These are phyloP conservation scores for Magnusiomyces clavatus DNA, from an alignment of 1,139 yeast genomes.

Conservation along the genomic window DNA sequence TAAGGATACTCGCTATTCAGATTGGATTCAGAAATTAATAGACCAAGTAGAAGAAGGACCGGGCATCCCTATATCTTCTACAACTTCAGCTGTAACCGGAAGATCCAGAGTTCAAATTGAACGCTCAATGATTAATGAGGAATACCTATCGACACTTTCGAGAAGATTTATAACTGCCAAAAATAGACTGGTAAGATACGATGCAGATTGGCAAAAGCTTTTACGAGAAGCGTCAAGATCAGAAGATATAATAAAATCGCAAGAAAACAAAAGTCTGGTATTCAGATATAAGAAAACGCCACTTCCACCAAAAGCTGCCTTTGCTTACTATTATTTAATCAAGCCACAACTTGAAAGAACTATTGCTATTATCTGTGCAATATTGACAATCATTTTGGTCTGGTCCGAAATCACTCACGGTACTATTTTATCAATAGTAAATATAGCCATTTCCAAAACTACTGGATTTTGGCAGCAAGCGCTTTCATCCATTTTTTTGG, in stretches of 20 bases:
- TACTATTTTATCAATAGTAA: slow-evolving; percentile 54
- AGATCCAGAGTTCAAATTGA: slow-evolving; percentile 21
- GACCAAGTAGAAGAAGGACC: slow-evolving; percentile 25
- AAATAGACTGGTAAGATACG: slow-evolving; percentile 28
- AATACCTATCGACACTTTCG: slow-evolving; percentile 24
- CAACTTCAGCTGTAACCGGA: slow-evolving; percentile 15
- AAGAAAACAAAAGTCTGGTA: slow-evolving; percentile 17
- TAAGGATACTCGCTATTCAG: slow-evolving; percentile 30
- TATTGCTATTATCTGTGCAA: slow-evolving; percentile 35
- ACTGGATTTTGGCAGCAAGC: slow-evolving; percentile 31
- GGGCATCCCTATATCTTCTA: slow-evolving; percentile 12
- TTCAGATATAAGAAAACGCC: slow-evolving; percentile 28
- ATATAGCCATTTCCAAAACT: slow-evolving; percentile 37
- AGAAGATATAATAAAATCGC: slow-evolving; percentile 28
- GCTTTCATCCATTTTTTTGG: slow-evolving; percentile 41
- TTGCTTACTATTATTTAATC: slow-evolving; percentile 35
- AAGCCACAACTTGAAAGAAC: slow-evolving; percentile 43
- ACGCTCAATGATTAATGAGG: slow-evolving; percentile 24
- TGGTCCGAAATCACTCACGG: slow-evolving; percentile 75
- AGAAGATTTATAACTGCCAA: slow-evolving; percentile 23
- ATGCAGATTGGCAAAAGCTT: slow-evolving; percentile 36
- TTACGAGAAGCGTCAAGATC: slow-evolving; percentile 33
- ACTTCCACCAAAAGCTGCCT: slow-evolving; percentile 36
- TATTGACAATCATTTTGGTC: slow-evolving; percentile 48
- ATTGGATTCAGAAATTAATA: slow-evolving; percentile 34